Evolutionary conservation across 1,139 yeast species (phyloP).

Genomic region (Pichia kudriavzevii): DNA sequence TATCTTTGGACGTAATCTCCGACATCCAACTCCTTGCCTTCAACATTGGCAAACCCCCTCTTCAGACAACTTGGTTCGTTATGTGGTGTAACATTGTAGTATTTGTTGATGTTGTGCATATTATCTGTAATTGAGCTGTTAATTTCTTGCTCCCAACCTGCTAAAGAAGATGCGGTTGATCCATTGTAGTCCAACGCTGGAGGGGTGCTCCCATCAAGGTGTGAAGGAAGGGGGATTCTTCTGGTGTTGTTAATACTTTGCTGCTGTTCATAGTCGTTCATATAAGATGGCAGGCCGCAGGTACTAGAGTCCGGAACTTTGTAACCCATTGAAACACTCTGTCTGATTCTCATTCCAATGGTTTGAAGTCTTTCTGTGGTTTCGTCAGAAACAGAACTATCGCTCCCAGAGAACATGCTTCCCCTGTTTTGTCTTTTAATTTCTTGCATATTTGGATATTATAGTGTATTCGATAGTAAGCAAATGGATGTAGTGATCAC

Average conservation of each 20-base stretch:
- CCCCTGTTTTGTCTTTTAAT: conserved; percentile 12
- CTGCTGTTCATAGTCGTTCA: conserved; percentile 14
- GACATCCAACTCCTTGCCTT: conserved; percentile 13
- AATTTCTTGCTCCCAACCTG: conserved; percentile 27
- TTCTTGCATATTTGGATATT: conserved; percentile 5
- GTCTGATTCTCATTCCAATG: conserved; percentile 65
- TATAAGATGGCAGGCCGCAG: conserved; percentile 9
- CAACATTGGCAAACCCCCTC: conserved; percentile 11
- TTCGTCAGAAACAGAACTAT: too few species aligned
- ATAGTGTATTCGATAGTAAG: background rate
- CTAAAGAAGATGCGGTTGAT: conserved; percentile 27
- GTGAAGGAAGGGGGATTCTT: conserved; percentile 49
- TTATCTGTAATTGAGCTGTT: conserved; percentile 1
- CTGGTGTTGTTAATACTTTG: conserved; percentile 20
- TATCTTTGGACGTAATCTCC: conserved; percentile 27
- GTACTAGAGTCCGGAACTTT: conserved; percentile 23
- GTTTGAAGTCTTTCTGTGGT: conserved; percentile 36
- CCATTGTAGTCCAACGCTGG: conserved; percentile 24
- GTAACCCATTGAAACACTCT: conserved; percentile 60
- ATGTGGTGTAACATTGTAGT: too few species aligned
- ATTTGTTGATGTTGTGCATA: background rate
- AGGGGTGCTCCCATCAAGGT: conserved; percentile 16
- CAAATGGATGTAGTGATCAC: background rate
- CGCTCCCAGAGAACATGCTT: too few species aligned
- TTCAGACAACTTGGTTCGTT: conserved; percentile 5